Evolutionary conservation across 202 grass and related monocot species (phyloP), one percentile per base, ranked within the genome.

Genomic region (Tripidium arundinaceum): DNA sequence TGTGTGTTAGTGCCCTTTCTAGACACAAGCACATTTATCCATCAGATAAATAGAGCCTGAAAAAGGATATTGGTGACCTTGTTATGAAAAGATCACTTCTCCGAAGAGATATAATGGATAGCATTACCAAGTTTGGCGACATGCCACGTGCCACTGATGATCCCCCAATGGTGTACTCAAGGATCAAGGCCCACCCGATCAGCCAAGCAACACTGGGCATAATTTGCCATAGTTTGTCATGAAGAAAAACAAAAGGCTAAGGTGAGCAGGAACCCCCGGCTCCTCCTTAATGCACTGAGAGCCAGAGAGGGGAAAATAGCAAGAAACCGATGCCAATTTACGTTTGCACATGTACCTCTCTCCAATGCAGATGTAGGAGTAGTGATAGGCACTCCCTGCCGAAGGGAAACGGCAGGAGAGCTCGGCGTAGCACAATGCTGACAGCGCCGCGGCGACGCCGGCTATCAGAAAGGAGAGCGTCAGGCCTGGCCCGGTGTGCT

Each of bases 291-390:
- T 36, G 14, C 14, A 45, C 13, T 2, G 3, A 45, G 7, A 71
- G 52, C 52, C 58, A 58, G 52, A 41, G 26, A 67, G 36, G 80
- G 37, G 5, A 54, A 28, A 52, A 64, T 31, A 13, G 10, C 22
- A 79, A 21, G n/a, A 39, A 58, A 70, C 74, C 22, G n/a, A 64
- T n/a, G 62, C 6, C 29, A 79, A 27, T 39, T 38, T 59, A 28
- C 58, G 49, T 58, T 57, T 46, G 54, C 54, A 50, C 18, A 37
- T 9, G 62, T 86, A 93, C 94, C 94, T 93, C 79, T 98, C 94
- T 78, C 94, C 92, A 82, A 94, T 90, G 85, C 94, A 98, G 39
- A 98, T 91, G 79, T 98, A 98, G 25, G 90, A 89, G 71, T 94
- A 98, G 57, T 98, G 91, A 58, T 98, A 98, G 34, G 91, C 94